These are phyloP conservation scores for Gamarada debralockiae DNA, from an alignment of 495 filamentous ascomycete species.

Conservation along the genomic window DNA sequence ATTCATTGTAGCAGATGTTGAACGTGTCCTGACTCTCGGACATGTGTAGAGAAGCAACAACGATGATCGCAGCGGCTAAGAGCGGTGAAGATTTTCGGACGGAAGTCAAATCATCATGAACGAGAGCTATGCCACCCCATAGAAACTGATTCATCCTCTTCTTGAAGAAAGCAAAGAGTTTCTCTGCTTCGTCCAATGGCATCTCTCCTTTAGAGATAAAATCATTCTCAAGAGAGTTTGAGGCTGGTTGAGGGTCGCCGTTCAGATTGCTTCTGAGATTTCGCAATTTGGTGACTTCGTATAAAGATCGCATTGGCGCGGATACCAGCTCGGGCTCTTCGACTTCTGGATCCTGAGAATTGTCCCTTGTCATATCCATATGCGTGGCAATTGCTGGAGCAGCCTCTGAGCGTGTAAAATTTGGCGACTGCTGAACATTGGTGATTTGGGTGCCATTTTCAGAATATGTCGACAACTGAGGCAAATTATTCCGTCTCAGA, in stretches of 20 bases:
- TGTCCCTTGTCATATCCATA: slow-evolving; percentile 45
- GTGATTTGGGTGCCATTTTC: no score
- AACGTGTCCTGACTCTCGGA: slow-evolving; percentile 36
- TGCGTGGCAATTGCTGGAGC: no score
- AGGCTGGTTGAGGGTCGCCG: neutral
- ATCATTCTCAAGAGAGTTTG: slow-evolving; percentile 24
- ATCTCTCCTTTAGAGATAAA: slow-evolving; percentile 32
- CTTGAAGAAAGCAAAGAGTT: slow-evolving; percentile 31
- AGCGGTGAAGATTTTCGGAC: slow-evolving; percentile 33
- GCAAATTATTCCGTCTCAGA: no score
- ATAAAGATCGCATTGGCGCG: slow-evolving; percentile 56
- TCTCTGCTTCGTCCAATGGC: slow-evolving; percentile 27
- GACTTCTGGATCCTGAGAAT: slow-evolving; percentile 42
- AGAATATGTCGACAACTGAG: no score
- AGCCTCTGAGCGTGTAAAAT: no score
- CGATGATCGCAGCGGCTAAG: slow-evolving; percentile 32
- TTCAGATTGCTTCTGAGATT: slow-evolving; percentile 35
- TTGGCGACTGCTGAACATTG: no score
- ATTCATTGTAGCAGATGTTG: slow-evolving; percentile 32
- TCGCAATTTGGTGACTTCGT: slow-evolving; percentile 55
- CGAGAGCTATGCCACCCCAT: slow-evolving; percentile 53
- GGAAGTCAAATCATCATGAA: slow-evolving; percentile 31
- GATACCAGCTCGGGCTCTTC: slow-evolving; percentile 42
- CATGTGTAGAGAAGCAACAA: slow-evolving; percentile 34
- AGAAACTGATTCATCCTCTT: slow-evolving; percentile 39